Conservation (phyloP, 257 asterid species). For the Linaria vulgaris region DNA sequence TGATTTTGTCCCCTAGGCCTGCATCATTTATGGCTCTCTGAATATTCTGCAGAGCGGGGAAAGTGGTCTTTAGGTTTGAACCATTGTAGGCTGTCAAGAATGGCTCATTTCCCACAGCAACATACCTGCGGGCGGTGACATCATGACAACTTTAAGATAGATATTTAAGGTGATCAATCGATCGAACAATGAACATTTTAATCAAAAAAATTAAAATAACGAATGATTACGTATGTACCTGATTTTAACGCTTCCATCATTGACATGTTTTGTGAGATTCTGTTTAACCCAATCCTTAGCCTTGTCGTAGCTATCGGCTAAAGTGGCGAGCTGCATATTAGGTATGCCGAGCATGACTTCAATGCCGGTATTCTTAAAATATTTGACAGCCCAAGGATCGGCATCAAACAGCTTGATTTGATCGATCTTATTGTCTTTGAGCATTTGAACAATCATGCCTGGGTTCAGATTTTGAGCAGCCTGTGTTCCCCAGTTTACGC, state of each 20-base stretch:
- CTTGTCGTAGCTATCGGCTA: slow-evolving; percentile 44
- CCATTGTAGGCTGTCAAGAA: not conserved
- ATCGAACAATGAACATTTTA: too few species aligned
- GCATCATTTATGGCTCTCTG: not conserved
- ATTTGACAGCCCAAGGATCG: slow-evolving; percentile 51
- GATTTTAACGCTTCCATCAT: slow-evolving; percentile 59
- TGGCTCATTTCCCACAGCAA: not conserved
- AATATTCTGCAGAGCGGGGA: not conserved
- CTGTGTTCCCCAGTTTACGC: slow-evolving; percentile 84
- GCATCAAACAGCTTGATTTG: slow-evolving; percentile 66
- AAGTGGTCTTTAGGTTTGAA: not conserved
- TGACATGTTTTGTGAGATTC: slow-evolving; percentile 54
- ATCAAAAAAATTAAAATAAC: too few species aligned
- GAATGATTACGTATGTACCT: slow-evolving; percentile 31
- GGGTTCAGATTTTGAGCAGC: slow-evolving; percentile 58
- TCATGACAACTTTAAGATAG: too few species aligned
- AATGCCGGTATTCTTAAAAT: slow-evolving; percentile 64
- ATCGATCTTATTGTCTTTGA: slow-evolving; percentile 58
- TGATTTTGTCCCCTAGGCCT: slow-evolving; percentile 9
- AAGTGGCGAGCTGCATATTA: slow-evolving; percentile 41
- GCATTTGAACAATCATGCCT: slow-evolving; percentile 39
- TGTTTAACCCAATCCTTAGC: slow-evolving; percentile 67
- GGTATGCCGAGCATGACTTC: slow-evolving; percentile 89
- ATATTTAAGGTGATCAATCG: too few species aligned
- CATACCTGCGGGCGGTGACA: slow-evolving; percentile 12